Conservation (phyloP, 2,329 filamentous ascomycete genomes). For the Xylariaceae sp. region DNA sequence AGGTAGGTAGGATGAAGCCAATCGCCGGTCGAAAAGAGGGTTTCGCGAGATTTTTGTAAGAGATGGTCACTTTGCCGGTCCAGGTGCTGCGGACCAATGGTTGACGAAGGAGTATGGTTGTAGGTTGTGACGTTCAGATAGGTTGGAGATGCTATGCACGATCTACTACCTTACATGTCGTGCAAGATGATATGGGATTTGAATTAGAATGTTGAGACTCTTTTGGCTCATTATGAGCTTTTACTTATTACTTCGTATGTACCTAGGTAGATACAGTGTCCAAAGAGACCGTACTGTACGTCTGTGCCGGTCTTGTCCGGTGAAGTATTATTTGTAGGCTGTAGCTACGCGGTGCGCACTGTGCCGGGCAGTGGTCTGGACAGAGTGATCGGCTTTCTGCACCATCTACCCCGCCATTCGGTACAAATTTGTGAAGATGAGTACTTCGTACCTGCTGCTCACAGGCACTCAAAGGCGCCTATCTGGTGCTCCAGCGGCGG, state of each 20-base stretch:
- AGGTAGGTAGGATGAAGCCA: slow-evolving; percentile 17
- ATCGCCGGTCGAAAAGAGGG: slow-evolving; percentile 8
- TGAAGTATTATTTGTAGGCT: no score
- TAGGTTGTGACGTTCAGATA: not conserved
- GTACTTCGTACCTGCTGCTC: no score
- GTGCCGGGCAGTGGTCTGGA: not conserved
- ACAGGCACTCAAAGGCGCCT: slow-evolving; percentile 13
- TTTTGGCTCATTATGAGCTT: no score
- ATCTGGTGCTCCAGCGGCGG: slow-evolving; percentile 18
- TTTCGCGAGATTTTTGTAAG: slow-evolving; percentile 9
- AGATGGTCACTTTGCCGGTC: slow-evolving; percentile 11
- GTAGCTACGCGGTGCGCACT: no score
- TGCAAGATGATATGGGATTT: not conserved
- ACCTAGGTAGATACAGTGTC: no score
- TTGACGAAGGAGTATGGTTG: not conserved
- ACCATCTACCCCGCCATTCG: slow-evolving; percentile 8
- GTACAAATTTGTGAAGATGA: not conserved
- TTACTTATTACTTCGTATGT: no score
- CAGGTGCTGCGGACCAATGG: slow-evolving; percentile 9
- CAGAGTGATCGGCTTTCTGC: no score
- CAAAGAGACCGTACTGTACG: no score
- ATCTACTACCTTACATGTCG: not conserved
- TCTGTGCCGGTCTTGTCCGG: no score
- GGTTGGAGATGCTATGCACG: no score
- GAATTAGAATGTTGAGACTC: not conserved